Base-by-base conservation (phyloP, 768 basidiomycete genomes). In the Cystobasidium tubakii region DNA sequence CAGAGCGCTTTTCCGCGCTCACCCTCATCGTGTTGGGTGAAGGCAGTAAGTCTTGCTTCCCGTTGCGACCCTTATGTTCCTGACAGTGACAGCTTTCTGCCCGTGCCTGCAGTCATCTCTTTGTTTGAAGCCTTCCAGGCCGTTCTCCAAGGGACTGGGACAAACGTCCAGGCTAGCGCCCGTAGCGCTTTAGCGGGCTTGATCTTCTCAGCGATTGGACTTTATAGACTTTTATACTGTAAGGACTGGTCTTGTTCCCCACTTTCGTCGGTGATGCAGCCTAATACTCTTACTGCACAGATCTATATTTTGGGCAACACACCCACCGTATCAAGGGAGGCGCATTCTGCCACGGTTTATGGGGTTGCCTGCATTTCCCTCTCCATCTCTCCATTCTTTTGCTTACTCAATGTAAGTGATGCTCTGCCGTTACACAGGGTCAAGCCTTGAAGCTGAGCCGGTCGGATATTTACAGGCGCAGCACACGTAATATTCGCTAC, bases 1-100 rank as follows among this genome's bases (percentile, higher is more conserved):
- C 66, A 31, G 66, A 69, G 27, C 66, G 66, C 29, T 69, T 69
- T 23, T 42, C 66, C n/a, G 66, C 66, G 19, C 50, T 69, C 10
- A 69, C 66, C 12, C 66, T 69, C 9, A 46, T 65, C 34, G 63
- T 65, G 19, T 36, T 65, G 63, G 63, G 63, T 15, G 63, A 65
- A 46, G 63, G 63, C 13, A 60, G 57, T 60, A 60, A 60, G 57
- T 60, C 25, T 31, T 6, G 53, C n/a, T 54, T n/a, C 53, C n/a
- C n/a, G n/a, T n/a, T n/a, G n/a, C n/a, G n/a, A n/a, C n/a, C n/a
- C n/a, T n/a, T n/a, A n/a, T n/a, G n/a, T n/a, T n/a, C n/a, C n/a
- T n/a, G n/a, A n/a, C n/a, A n/a, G n/a, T n/a, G n/a, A n/a, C n/a
- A n/a, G n/a, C n/a, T n/a, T n/a, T n/a, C 21, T 27, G 33, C 6